Evolutionary conservation across 176 grass and related monocot genomes (phyloP).

Genomic region (Eremochloa ophiuroides): DNA sequence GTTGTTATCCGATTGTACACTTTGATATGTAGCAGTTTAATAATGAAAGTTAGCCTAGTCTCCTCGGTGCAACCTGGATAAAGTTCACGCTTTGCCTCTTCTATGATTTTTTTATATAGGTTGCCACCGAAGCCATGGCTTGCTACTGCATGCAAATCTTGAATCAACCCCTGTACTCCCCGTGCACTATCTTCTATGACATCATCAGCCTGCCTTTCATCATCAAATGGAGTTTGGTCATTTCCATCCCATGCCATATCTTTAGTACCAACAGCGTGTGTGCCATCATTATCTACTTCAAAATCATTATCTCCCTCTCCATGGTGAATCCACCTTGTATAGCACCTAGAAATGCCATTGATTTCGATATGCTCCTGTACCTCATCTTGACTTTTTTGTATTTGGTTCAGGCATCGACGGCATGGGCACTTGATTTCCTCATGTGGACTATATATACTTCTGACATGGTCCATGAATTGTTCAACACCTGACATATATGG

Average conservation of each 20-base stretch:
- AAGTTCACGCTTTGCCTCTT: too few species aligned
- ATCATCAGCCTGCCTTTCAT: background rate
- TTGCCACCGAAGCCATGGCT: too few species aligned
- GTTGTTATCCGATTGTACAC: too few species aligned
- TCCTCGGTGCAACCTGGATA: too few species aligned
- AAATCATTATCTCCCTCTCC: background rate
- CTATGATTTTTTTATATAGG: too few species aligned
- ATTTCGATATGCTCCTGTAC: too few species aligned
- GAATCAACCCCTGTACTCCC: too few species aligned
- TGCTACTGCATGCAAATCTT: too few species aligned
- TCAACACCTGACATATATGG: background rate
- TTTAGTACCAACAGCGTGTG: background rate
- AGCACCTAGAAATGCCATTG: background rate
- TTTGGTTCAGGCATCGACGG: background rate
- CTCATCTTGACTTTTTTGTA: background rate
- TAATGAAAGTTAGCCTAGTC: too few species aligned
- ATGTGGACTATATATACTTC: background rate
- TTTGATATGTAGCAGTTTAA: too few species aligned
- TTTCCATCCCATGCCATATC: background rate
- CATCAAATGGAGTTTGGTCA: background rate
- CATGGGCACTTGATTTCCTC: background rate
- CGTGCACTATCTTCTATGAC: background rate
- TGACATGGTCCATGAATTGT: background rate
- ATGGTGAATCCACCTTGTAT: background rate
- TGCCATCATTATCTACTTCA: background rate